Percentiles rank a stretch among this genome's conserved stretches.
These are phyloP conservation scores for Crithidia mellificae DNA, from an alignment of 208 protist species.

Conservation along the genomic window DNA sequence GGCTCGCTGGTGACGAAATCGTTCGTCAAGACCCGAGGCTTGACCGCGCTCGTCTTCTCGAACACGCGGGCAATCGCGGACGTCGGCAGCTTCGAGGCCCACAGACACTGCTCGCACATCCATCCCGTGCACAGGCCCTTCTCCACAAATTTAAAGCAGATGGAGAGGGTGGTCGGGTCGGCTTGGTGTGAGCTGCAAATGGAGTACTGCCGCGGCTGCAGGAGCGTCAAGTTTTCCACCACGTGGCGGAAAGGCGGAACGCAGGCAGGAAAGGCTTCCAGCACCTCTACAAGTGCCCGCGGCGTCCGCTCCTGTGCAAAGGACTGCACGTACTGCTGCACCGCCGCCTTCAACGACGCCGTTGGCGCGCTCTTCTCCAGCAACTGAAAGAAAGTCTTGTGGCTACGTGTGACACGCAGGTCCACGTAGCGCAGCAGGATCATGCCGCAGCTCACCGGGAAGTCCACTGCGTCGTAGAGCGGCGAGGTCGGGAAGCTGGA, in stretches of 20 bases:
- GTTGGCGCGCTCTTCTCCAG: constrained; percentile 17
- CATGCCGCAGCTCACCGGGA: constrained; percentile 44
- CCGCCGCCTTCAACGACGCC: constrained; percentile 12
- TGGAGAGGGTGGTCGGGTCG: constrained; percentile 54
- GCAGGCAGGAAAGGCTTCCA: constrained; percentile 23
- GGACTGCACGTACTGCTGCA: constrained; percentile 15
- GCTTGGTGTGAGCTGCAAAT: constrained; percentile 72
- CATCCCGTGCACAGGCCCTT: constrained; percentile 67
- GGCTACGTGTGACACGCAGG: constrained; percentile 35
- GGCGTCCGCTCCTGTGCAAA: constrained; percentile 8
- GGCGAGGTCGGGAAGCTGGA: constrained; percentile 44
- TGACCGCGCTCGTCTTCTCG: background rate
- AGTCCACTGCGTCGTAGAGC: constrained; percentile 49
- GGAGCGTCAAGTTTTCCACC: constrained; percentile 62
- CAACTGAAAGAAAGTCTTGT: constrained; percentile 32
- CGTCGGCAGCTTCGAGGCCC: constrained; percentile 19
- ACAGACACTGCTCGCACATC: constrained; percentile 54
- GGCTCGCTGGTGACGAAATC: background rate
- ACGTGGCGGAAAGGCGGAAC: constrained; percentile 51
- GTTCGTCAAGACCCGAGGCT: background rate
- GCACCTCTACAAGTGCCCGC: constrained; percentile 35
- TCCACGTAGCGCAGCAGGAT: constrained; percentile 54
- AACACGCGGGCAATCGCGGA: background rate
- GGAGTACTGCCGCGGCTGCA: constrained; percentile 91
- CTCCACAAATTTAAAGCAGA: constrained; percentile 82